phyloP scores from a whole-genome alignment of 768 basidiomycete species.

The Amanita fuliginea region DNA sequence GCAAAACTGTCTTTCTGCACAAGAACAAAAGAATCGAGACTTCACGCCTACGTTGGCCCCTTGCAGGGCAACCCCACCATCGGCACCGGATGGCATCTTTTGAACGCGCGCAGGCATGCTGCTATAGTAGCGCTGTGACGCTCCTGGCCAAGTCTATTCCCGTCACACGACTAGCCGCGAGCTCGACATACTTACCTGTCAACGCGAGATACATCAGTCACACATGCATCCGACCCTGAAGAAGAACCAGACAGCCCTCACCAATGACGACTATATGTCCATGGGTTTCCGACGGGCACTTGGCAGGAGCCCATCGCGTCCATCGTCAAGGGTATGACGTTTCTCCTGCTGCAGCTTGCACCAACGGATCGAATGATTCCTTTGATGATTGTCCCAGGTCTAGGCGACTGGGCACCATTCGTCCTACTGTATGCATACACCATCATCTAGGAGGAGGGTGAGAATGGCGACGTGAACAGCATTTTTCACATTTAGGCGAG shows the following conservation, averaged over 20 bases:
- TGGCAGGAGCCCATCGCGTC: too few species aligned
- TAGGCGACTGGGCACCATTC: slow-evolving; percentile 30
- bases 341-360: slow-evolving; percentile 24
- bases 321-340: slow-evolving; percentile 12
- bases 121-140: slow-evolving; percentile 15
- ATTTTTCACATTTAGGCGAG: slow-evolving; percentile 19
- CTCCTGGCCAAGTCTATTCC: slow-evolving; percentile 29
- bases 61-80: slow-evolving; percentile 25
- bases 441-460: slow-evolving; percentile 19
- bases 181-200: too few species aligned
- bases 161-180: too few species aligned
- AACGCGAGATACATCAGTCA: slow-evolving; percentile 26
- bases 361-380: slow-evolving; percentile 24
- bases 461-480: background rate
- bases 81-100: too few species aligned
- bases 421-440: slow-evolving; percentile 27
- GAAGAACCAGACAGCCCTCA: slow-evolving; percentile 17
- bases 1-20: slow-evolving; percentile 36
- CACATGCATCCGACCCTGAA: slow-evolving; percentile 17
- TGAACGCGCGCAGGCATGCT: too few species aligned
- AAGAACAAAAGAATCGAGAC: slow-evolving; percentile 8
- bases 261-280: slow-evolving; percentile 8
- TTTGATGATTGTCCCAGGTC: slow-evolving; percentile 15
- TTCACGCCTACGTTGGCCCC: too few species aligned
- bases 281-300: too few species aligned